Conservation (phyloP, 1,284 basidiomycete genomes). For the Malassezia vespertilionis region DNA sequence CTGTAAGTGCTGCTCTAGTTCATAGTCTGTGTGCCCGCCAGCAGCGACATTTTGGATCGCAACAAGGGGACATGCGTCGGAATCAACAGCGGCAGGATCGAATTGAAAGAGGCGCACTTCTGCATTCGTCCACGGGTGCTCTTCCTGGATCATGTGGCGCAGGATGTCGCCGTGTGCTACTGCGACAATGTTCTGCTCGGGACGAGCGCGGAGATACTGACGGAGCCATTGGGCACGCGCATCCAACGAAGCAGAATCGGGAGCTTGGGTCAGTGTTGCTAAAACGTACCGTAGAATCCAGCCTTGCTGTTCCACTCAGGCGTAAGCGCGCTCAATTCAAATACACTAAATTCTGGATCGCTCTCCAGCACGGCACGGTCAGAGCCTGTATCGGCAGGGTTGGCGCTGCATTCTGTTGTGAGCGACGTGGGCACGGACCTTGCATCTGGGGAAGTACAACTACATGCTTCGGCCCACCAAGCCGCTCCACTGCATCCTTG, state of each 20-base stretch:
- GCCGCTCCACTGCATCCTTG: constrained; percentile 29
- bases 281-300: constrained; percentile 31
- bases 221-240: constrained; percentile 44
- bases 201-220: constrained; percentile 37
- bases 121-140: constrained; percentile 39
- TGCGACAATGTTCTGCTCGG: constrained; percentile 40
- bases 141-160: constrained; percentile 30
- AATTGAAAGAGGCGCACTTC: constrained; percentile 42
- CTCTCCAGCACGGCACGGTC: constrained; percentile 30
- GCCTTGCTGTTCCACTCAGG: constrained; percentile 45
- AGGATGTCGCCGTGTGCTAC: constrained; percentile 46
- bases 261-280: constrained; percentile 16
- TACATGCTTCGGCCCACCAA: constrained; percentile 32
- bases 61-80: constrained; percentile 27
- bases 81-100: constrained; percentile 24
- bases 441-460: constrained; percentile 41
- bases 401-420: constrained; percentile 34
- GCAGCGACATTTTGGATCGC: constrained; percentile 27
- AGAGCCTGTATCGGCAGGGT: constrained; percentile 45
- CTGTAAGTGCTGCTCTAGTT: background rate
- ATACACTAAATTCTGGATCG: constrained; percentile 33
- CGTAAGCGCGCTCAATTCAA: constrained; percentile 38
- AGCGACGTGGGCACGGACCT: constrained; percentile 14
- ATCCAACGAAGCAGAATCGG: constrained; percentile 31
- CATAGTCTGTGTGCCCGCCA: constrained; percentile 19